Evolutionary conservation across 805 yeast species (phyloP), one percentile per base, ranked within the genome.

Genomic region (Nakazawaea wickerhamii): DNA sequence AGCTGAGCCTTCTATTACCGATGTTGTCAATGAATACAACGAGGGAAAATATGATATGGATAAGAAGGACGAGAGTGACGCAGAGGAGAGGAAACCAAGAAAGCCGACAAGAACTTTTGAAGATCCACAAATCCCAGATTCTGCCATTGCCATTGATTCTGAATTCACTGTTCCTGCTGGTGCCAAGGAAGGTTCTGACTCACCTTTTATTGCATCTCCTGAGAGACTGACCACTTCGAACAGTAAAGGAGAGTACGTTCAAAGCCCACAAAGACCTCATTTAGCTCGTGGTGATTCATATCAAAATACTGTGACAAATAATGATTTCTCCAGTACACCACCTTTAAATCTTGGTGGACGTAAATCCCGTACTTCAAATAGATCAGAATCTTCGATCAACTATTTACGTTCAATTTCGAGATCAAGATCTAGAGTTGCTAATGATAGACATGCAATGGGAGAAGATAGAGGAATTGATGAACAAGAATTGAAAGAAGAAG

Each of bases 221-320:
- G 9, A 18, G 7, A 23, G 30, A 18, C 19, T 34, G 13, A 20
- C 30, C 5, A 58, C 60, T 14, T 50, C 55, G 30, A 52, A 58
- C 19, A 36, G 40, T 14, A 30, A 22, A 18, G 44, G 40, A 31
- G 59, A 53, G 30, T 55, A 55, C 10, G 43, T 31, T 45, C 57
- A 47, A 51, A 75, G 61, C 48, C 46, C 37, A 13, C 40, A 27
- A 46, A 66, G 56, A 44, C 88, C 89, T 1, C 86, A 82, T 60
- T 66, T 84, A 52, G 90, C 91, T 2, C 69, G 84, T 47, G 93
- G 91, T 28, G 90, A 82, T 49, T 79, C 89, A 1, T 83, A 83
- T 55, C 84, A 81, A 52, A 73, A 75, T 52, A 75, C 79, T 9
- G 66, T 70, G 38, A 59, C 60, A 13, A 73, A 70, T 36, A 69